Percentiles rank a stretch among this genome's conserved stretches.
Conservation (phyloP, 192 early-diverging fungal species). For the Chytriomyces sp. region DNA sequence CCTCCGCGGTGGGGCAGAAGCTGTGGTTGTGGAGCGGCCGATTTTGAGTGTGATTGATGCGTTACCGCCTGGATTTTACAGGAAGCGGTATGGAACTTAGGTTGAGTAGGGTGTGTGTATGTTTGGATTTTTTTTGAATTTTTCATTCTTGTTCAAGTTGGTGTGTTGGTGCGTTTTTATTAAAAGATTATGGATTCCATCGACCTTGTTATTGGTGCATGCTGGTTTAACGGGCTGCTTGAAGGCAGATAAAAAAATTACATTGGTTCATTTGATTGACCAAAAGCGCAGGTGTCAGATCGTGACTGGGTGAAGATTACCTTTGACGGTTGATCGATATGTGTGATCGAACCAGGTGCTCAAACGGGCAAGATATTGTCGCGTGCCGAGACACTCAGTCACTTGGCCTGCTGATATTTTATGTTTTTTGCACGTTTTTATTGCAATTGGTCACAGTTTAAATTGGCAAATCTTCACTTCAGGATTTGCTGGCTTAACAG, state of each 20-base stretch:
- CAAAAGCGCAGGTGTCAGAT: too few relatives aligned
- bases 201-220: not conserved
- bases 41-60: conserved; percentile 77
- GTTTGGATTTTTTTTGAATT: not conserved
- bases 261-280: too few relatives aligned
- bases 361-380: too few relatives aligned
- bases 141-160: conserved; percentile 2
- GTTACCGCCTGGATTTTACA: conserved; percentile 81
- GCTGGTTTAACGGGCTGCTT: not conserved
- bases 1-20: conserved; percentile 64
- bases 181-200: not conserved
- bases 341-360: too few relatives aligned
- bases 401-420: too few relatives aligned
- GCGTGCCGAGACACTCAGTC: too few relatives aligned
- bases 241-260: not conserved
- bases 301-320: too few relatives aligned
- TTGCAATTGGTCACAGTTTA: too few relatives aligned
- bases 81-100: conserved; percentile 83
- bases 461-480: too few relatives aligned
- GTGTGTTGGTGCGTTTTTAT: not conserved
- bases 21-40: conserved; percentile 90
- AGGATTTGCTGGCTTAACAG: too few relatives aligned
- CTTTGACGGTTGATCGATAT: too few relatives aligned
- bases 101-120: not conserved
- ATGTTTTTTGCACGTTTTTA: too few relatives aligned